Evolutionary conservation across 1,139 yeast species (phyloP), one percentile per base, ranked within the genome.

Genomic region (Blastobotrys aristatus): DNA sequence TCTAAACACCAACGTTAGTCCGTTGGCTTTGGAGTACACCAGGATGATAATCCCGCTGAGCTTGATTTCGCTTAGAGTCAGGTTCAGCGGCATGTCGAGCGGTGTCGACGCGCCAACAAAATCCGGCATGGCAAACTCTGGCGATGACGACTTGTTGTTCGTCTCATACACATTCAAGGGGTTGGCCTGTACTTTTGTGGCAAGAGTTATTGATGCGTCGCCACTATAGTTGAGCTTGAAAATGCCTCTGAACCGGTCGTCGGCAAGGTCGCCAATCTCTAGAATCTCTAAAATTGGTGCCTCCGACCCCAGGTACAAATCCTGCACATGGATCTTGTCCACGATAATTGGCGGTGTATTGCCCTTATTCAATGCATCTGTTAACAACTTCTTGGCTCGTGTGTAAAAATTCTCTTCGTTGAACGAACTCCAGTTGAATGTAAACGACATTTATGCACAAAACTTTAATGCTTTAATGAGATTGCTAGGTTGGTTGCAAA

Each of bases 141-240:
- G 66, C 4, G 67, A 42, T 3, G 6, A 3, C 27, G 27, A 24
- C 8, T 5, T 24, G 5, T 4, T 18, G 54, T 54, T 73, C 2
- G 40, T 33, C 47, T 77, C 71, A 61, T 84, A 82, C 38, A 85
- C 86, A 54, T 82, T 82, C 49, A 87, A 70, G 2, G 94, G 86
- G 63, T 87, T 87, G 0, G 95, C 95, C 64, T 86, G 89, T 11
- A 88, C 89, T 50, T 84, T 81, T 1, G 96, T 88, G 48, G 83
- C 85, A 48, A 87, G 72, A 0, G 94, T 84, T 48, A 87, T 77
- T 48, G 81, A 80, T 26, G 90, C 89, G 62, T 86, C 89, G 2
- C 96, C 96, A 45, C 74, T 72, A 62, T 88, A 87, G 55, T 79
- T 81, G 54, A 87, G 77, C 61, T 87, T 86, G 71, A 87, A 88